Conservation (phyloP, 345 rosid genomes). For the Heritiera littoralis region DNA sequence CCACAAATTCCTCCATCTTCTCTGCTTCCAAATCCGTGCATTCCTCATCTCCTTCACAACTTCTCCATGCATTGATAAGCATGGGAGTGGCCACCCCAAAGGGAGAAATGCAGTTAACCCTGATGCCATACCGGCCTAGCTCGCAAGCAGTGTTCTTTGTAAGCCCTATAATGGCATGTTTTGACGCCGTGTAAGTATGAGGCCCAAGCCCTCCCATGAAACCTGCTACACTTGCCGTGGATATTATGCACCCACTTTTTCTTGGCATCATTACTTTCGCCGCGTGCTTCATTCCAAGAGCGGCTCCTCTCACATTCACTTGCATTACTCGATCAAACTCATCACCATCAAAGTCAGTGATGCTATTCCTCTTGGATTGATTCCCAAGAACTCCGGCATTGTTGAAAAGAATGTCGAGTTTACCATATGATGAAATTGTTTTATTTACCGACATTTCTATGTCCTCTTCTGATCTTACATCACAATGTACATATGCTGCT, state of each 20-base stretch:
- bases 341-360: conserved; percentile 56
- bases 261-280: conserved; percentile 23
- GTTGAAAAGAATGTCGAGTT: conserved; percentile 71
- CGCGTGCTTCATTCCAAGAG: conserved; percentile 35
- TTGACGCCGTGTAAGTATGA: conserved; percentile 21
- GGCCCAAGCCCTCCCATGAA: conserved; percentile 1
- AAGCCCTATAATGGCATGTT: conserved; percentile 28
- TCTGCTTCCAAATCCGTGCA: conserved; percentile 12
- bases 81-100: conserved; percentile 23
- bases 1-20: conserved; percentile 20
- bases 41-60: neutral
- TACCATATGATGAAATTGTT: conserved; percentile 53
- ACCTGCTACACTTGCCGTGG: conserved; percentile 17
- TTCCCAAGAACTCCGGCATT: conserved; percentile 82
- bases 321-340: conserved; percentile 75
- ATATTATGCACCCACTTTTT: conserved; percentile 14
- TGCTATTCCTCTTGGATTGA: conserved; percentile 69
- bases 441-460: conserved; percentile 53
- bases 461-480: conserved; percentile 66
- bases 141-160: conserved; percentile 28
- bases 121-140: conserved; percentile 25
- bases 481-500: conserved; percentile 64
- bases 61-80: conserved; percentile 13
- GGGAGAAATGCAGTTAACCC: conserved; percentile 30
- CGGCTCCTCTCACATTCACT: conserved; percentile 65